phyloP scores from a whole-genome alignment of 805 yeast species.

The Starmerella stigmatis region DNA sequence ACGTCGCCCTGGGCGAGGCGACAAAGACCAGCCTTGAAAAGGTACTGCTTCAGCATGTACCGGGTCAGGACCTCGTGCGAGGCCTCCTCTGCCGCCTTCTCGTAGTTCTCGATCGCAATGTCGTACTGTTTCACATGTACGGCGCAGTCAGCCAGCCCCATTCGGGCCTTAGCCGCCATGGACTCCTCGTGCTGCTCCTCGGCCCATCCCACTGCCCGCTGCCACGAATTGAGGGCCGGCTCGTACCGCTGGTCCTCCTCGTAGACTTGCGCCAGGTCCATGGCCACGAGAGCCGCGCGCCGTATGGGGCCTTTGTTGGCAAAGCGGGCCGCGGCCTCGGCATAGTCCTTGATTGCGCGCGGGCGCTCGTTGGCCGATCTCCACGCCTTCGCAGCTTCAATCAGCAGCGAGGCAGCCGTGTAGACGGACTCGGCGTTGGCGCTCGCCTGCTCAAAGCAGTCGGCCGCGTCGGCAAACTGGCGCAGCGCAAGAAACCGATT shows the following conservation, averaged over 20 bases:
- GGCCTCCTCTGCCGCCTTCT: slow-evolving; percentile 13
- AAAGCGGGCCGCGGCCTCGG: slow-evolving; percentile 14
- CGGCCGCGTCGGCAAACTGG: slow-evolving; percentile 17
- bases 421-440: slow-evolving; percentile 11
- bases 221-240: slow-evolving; percentile 14
- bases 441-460: slow-evolving; percentile 15
- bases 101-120: slow-evolving; percentile 16
- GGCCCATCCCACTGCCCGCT: slow-evolving; percentile 13
- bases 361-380: slow-evolving; percentile 12
- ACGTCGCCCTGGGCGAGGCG: slow-evolving; percentile 16
- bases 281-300: slow-evolving; percentile 18
- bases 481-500: slow-evolving; percentile 7
- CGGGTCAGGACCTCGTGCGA: slow-evolving; percentile 6
- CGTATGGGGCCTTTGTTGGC: slow-evolving; percentile 19
- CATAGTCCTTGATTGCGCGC: slow-evolving; percentile 9
- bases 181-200: slow-evolving; percentile 11
- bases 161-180: slow-evolving; percentile 15
- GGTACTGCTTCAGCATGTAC: slow-evolving; percentile 14
- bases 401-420: slow-evolving; percentile 10
- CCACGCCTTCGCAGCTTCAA: slow-evolving; percentile 19
- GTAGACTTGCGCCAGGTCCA: slow-evolving; percentile 19
- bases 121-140: slow-evolving; percentile 11
- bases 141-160: slow-evolving; percentile 17
- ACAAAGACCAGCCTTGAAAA: slow-evolving; percentile 19
- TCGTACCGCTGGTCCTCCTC: slow-evolving; percentile 7